These are phyloP conservation scores for Paracamarosporium sp. DNA, from an alignment of 2,329 filamentous ascomycete species.

Conservation along the genomic window DNA sequence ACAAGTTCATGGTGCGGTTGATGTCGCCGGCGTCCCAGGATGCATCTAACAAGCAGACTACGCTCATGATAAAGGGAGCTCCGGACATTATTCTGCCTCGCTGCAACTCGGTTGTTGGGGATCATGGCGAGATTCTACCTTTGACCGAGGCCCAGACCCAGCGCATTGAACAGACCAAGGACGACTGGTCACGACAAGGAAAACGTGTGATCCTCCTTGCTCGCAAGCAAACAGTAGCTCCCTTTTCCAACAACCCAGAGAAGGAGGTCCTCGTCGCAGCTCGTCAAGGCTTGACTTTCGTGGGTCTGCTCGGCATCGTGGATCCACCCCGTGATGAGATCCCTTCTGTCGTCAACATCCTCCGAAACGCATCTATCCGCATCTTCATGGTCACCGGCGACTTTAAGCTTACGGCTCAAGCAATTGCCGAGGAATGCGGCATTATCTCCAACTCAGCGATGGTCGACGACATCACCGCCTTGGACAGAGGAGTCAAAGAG, in stretches of 20 bases:
- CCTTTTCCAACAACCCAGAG: slow-evolving; percentile 60
- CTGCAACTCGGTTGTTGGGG: slow-evolving; percentile 64
- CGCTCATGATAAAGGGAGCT: slow-evolving; percentile 80
- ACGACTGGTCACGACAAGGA: slow-evolving; percentile 72
- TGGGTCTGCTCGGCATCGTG: slow-evolving; percentile 65
- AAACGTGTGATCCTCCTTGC: slow-evolving; percentile 73
- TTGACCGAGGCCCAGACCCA: slow-evolving; percentile 56
- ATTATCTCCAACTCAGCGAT: slow-evolving; percentile 65
- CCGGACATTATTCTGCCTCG: slow-evolving; percentile 74
- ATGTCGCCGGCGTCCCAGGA: slow-evolving; percentile 52
- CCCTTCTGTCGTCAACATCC: slow-evolving; percentile 64
- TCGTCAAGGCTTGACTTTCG: slow-evolving; percentile 56
- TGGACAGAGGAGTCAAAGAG: slow-evolving; percentile 48
- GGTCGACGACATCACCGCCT: slow-evolving; percentile 62
- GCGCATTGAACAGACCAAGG: slow-evolving; percentile 66
- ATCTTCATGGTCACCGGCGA: slow-evolving; percentile 86
- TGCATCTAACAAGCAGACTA: slow-evolving; percentile 29
- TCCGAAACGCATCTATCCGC: slow-evolving; percentile 74
- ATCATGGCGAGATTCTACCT: slow-evolving; percentile 59
- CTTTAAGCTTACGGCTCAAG: slow-evolving; percentile 75
- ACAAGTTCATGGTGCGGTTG: slow-evolving; percentile 79
- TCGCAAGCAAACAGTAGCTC: slow-evolving; percentile 60
- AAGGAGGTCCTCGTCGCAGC: slow-evolving; percentile 63
- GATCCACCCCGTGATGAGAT: slow-evolving; percentile 68
- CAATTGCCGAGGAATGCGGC: slow-evolving; percentile 75